Conservation (phyloP, 2,329 filamentous ascomycete species). For the Aureobasidium uvarum region DNA sequence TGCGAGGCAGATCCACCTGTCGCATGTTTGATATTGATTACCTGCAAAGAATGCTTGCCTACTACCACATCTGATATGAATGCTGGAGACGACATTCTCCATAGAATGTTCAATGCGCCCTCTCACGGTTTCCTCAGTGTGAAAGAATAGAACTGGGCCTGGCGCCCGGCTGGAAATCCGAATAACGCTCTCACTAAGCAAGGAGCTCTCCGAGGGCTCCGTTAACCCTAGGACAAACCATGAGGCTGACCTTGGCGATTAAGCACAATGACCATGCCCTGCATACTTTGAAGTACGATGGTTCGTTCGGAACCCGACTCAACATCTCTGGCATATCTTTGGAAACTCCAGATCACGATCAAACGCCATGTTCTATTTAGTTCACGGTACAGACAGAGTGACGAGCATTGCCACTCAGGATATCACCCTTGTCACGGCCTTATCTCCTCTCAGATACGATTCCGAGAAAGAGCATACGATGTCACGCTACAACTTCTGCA, state of each 20-base stretch:
- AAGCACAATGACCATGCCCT: conserved; percentile 8
- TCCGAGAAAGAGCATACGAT: background rate
- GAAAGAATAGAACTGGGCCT: background rate
- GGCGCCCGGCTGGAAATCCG: background rate
- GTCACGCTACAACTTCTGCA: background rate
- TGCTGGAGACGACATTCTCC: background rate
- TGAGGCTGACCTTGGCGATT: conserved; percentile 12
- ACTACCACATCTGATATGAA: background rate
- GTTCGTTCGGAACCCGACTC: background rate
- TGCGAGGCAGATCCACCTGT: conserved; percentile 2
- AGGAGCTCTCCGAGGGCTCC: background rate
- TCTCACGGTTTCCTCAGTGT: too few species aligned
- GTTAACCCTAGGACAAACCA: background rate
- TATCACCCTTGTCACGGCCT: background rate
- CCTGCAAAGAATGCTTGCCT: background rate
- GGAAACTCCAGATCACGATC: background rate
- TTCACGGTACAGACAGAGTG: background rate
- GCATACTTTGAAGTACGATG: conserved; percentile 1
- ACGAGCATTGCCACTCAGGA: background rate
- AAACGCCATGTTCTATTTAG: background rate
- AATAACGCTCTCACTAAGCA: background rate
- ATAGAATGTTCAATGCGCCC: background rate
- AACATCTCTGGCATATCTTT: background rate
- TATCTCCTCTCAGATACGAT: background rate
- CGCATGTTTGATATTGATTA: background rate